Base-by-base conservation (phyloP, 495 filamentous ascomycete genomes). In the Neurospora sp. region DNA sequence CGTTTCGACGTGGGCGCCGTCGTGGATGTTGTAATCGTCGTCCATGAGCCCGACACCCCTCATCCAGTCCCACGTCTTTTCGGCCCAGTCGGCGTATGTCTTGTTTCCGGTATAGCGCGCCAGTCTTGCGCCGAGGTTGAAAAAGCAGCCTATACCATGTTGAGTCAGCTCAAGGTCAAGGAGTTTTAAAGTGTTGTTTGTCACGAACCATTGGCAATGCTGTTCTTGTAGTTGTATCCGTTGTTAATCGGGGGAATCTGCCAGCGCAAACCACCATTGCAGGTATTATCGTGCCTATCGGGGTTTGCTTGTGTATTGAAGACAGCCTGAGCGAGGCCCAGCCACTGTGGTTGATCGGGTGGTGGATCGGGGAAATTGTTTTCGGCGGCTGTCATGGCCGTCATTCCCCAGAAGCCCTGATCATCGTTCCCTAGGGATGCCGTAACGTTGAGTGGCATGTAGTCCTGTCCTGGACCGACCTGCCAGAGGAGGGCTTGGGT, bases 161-260 rank as follows among this genome's bases (percentile, higher is more conserved):
- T 5, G 54, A 17, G 54, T 62, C 54, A 62, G 54, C 4, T 62
- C 21, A 62, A 34, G 54, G 6, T 34, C 11, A 28, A 24, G 3
- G 8, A 13, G 21, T 31, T 62, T 3, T 5, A 8, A 17, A 31
- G 54, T 62, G 54, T 15, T 8, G 2, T 15, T 15, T 5, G 28
- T 4, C 28, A 62, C 54, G 6, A 17, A 62, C 54, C 54, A 62
- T 34, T 62, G 54, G 54, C 54, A 62, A 62, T 62, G 85, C 92
- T 90, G 81, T 97, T 97, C 84, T 97, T 97, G 85, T 97, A 97
- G 77, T 90, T 88, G 75, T 92, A 97, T 17, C 94, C 94, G 59
- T 85, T 88, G 74, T 95, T 93, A 73, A 87, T 90, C 5, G 87
- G 84, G 74, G 90, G 91, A 69, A 96, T 92, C 84, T 97, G 94